Evolutionary conservation across 441 rosid species (phyloP).

Genomic region (Raphanus hybrid): DNA sequence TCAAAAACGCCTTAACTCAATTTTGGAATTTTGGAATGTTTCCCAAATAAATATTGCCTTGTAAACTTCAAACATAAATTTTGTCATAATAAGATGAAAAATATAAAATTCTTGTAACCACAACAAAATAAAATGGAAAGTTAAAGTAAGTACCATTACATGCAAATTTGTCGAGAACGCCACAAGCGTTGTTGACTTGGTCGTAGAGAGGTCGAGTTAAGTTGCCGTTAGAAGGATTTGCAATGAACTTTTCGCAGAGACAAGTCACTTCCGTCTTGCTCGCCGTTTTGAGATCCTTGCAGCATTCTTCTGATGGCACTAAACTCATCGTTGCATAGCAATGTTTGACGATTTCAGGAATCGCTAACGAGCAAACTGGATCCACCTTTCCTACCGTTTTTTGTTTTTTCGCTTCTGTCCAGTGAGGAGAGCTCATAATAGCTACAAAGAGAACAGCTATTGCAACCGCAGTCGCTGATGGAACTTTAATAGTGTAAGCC

Average conservation of each 20-base stretch:
- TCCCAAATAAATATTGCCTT: neutral
- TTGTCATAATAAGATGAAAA: neutral
- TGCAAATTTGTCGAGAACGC: neutral
- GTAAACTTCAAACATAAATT: neutral
- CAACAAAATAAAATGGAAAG: neutral
- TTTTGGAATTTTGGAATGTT: neutral
- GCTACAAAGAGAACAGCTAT: slow-evolving; percentile 15
- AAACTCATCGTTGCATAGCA: neutral
- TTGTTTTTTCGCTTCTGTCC: neutral
- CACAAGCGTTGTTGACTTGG: neutral
- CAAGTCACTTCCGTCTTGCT: slow-evolving; percentile 3
- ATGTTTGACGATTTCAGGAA: neutral
- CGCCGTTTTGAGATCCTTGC: slow-evolving; percentile 20
- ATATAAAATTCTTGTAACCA: neutral
- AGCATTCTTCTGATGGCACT: slow-evolving; percentile 24
- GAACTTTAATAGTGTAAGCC: slow-evolving; percentile 26
- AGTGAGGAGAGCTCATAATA: slow-evolving; percentile 7
- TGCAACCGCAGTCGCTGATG: slow-evolving; percentile 11
- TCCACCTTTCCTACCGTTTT: neutral
- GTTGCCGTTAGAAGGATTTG: neutral
- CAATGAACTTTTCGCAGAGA: slow-evolving; percentile 29
- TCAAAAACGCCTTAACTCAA: neutral
- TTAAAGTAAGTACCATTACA: slow-evolving; percentile 26
- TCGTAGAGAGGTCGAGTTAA: neutral
- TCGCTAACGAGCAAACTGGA: neutral